Evolutionary conservation across 208 protist species (phyloP), one percentile per base, ranked within the genome.

Genomic region (Lotmaria passim): DNA sequence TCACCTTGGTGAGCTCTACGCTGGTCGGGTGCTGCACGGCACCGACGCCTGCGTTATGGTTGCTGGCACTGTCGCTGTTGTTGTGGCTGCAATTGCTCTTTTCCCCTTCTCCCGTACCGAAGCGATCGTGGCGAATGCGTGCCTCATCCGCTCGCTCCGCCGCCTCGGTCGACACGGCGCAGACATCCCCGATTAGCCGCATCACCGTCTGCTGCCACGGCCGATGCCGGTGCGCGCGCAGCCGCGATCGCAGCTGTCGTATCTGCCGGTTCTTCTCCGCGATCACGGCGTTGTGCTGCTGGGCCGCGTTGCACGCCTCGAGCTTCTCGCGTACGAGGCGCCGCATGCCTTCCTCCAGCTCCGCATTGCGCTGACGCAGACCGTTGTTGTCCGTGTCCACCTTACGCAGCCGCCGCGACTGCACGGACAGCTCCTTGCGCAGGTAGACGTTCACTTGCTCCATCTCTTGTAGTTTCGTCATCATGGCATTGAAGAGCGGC

Each of bases 201-300:
- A 96, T 57, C 33, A 93, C 64, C 23, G 79, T 78, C 23, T 73
- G 73, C 67, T 94, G 89, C 89, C 91, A 96, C 26, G 89, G 91
- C 14, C 91, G 83, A 39, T 89, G 77, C 23, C 81, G 72, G 59
- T 96, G 89, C 21, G 84, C 87, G 23, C 91, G 91, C 31, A 96
- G 64, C 23, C 89, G 84, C 21, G 87, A 92, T 61, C 91, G 93
- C 44, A 95, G 80, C 64, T 89, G 91, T 3, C 52, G 50, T 30
- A 94, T 85, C 21, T 73, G 79, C 5, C 83, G 76, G 24, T 86
- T 81, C 21, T 83, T 65, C 38, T 91, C 80, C 12, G 78, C 64
- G 5, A 95, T 59, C 7, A 77, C 66, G n/a, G 90, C 47, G 67
- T 90, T 77, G 69, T 86, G 89, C 73, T 95, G 75, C 69, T 96